Evolutionary conservation across 768 basidiomycete genomes (phyloP).

Genomic region (Cystobasidium onofrii): DNA sequence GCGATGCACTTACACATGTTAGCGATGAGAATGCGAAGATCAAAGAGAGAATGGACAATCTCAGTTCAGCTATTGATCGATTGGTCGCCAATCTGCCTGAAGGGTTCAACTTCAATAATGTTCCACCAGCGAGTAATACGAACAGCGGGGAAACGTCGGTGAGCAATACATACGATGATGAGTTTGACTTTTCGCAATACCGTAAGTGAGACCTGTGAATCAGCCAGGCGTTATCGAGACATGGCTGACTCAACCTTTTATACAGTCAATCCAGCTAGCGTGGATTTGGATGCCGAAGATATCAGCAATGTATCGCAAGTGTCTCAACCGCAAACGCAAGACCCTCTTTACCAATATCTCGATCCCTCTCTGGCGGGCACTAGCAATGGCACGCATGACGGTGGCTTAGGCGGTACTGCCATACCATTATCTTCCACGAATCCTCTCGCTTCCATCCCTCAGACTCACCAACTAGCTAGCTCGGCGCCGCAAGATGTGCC

Average conservation of each 20-base stretch:
- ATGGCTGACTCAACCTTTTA: neutral
- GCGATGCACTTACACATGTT: neutral
- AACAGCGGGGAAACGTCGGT: neutral
- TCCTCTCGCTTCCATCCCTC: neutral
- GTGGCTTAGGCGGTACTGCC: neutral
- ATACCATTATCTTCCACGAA: neutral
- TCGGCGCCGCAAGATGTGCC: neutral
- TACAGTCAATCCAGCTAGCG: neutral
- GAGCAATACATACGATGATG: constrained; percentile 7
- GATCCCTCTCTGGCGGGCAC: neutral
- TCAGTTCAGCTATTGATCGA: constrained; percentile 1
- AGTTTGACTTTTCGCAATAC: constrained; percentile 29
- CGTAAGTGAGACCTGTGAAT: constrained; percentile 3
- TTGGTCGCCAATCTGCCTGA: constrained; percentile 19
- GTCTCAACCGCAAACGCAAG: neutral
- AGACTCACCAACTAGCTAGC: neutral
- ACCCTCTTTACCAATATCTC: neutral
- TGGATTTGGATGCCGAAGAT: neutral
- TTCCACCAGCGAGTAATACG: neutral
- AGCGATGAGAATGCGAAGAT: constrained; percentile 13
- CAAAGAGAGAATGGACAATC: constrained; percentile 16
- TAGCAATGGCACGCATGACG: neutral
- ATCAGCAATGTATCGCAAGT: neutral
- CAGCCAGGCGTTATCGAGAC: no score
- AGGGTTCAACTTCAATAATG: neutral